Evolutionary conservation across 495 filamentous ascomycete species (phyloP), one percentile per base, ranked within the genome.

Genomic region (Xylaria longipes): DNA sequence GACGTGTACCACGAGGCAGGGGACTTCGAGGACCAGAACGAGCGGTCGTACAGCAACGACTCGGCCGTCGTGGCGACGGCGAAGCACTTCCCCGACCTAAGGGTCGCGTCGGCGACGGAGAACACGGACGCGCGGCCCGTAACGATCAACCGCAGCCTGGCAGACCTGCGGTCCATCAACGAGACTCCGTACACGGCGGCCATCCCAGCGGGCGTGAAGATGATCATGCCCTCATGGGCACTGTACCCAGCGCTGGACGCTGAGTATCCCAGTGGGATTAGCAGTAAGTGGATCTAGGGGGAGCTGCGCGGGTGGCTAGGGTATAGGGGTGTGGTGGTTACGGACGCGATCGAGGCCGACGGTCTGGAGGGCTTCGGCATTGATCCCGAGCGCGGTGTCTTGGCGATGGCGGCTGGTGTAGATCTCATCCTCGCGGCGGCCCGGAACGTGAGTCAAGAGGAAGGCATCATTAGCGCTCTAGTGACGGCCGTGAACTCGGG

Each of bases 211-310:
- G 80, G 76, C 4, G 70, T 82, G 1, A 74, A 79, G 39, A 80
- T 82, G 77, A 74, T 82, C 0, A 82, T 82, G 80, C 69, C 71
- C 6, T 82, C 80, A 11, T 82, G 80, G 80, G 78, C 79, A 11
- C 15, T 81, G 3, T 82, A 82, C 46, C 79, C 80, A 1, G 78
- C 74, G 4, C 46, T 82, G 7, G 81, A 82, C 37, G 22, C 73
- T 0, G 37, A 71, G 12, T 76, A 78, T 43, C 81, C 81, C 1
- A 75, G 77, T 0, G 81, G 81, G 8, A 39, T 82, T 25, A 82
- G 81, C 66, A 62, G 71, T 48, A 72, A 71, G 25, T 80, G 78
- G 73, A 69, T 82, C 2, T 68, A 77, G 22, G 71, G 71, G 33
- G 79, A 82, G 43, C 58, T 82, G 22, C 75, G 79, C 20, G 73